Conservation (phyloP, 306 rosid genomes). For the Acacia melanoxylon region DNA sequence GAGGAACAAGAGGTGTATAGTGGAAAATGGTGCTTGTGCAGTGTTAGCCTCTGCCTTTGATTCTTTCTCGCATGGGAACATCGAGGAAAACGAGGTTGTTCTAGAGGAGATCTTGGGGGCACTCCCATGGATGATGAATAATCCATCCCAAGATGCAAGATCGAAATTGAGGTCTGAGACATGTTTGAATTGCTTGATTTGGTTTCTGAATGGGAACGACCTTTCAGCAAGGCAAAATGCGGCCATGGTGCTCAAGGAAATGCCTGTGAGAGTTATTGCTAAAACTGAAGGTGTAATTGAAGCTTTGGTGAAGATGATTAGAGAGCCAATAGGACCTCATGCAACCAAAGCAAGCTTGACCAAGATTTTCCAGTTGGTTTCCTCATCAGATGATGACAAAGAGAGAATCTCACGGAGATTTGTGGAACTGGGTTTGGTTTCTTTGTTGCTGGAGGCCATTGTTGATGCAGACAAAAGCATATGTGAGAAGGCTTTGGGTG, state of each 20-base stretch:
- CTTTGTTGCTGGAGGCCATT: constrained; percentile 53
- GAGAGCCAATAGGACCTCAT: constrained; percentile 43
- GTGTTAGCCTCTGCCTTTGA: constrained; percentile 49
- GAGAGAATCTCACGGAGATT: constrained; percentile 37
- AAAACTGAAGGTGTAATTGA: constrained; percentile 56
- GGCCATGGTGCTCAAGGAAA: constrained; percentile 56
- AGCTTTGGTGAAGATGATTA: constrained; percentile 55
- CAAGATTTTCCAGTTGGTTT: constrained; percentile 53
- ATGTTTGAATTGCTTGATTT: constrained; percentile 49
- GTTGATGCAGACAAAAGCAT: constrained; percentile 67
- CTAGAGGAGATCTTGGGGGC: constrained; percentile 58
- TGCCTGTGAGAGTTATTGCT: constrained; percentile 37
- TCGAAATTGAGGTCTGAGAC: constrained; percentile 43
- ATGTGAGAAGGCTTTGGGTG: constrained; percentile 66
- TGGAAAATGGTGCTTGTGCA: constrained; percentile 41
- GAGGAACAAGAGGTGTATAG: constrained; percentile 63
- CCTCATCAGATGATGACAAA: constrained; percentile 25
- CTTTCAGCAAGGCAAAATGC: constrained; percentile 58
- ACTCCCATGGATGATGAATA: constrained; percentile 52
- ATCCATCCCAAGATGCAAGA: constrained; percentile 48
- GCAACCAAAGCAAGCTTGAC: constrained; percentile 68
- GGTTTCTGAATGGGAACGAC: constrained; percentile 52
- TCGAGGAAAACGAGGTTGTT: constrained; percentile 32
- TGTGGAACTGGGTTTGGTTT: constrained; percentile 67
- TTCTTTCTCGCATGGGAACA: constrained; percentile 38